These are phyloP conservation scores for Phytophthora ramorum DNA, from an alignment of 352 stramenopile genomes.

Conservation along the genomic window DNA sequence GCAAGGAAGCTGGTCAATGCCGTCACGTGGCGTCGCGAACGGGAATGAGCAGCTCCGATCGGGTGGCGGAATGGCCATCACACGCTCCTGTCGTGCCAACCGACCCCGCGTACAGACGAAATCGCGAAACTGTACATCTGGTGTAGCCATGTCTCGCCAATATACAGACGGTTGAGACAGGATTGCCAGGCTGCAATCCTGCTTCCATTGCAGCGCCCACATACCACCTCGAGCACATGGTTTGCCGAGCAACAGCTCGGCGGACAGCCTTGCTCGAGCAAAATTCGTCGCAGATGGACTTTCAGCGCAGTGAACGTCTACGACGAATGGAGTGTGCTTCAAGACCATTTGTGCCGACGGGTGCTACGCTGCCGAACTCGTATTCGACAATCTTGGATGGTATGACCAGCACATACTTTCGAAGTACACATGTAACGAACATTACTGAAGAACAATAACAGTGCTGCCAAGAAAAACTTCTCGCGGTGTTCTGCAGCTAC, in stretches of 20 bases:
- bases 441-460: too few species aligned
- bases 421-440: too few species aligned
- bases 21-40: neutral
- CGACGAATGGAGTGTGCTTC: too few species aligned
- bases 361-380: too few species aligned
- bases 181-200: neutral
- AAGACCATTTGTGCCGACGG: neutral
- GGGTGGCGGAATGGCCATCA: slow-evolving; percentile 20
- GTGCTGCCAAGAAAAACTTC: too few species aligned
- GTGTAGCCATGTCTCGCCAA: slow-evolving; percentile 23
- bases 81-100: neutral
- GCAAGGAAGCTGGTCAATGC: slow-evolving; percentile 1
- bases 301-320: too few species aligned
- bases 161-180: neutral
- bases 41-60: slow-evolving; percentile 5
- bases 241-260: neutral
- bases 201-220: neutral
- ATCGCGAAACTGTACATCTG: slow-evolving; percentile 18
- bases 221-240: neutral
- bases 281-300: neutral
- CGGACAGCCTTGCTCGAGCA: neutral
- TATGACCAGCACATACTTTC: too few species aligned
- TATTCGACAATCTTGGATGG: too few species aligned
- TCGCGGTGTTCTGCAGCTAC: neutral
- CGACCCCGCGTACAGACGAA: slow-evolving; percentile 15